A percentile compares a stretch with the other conserved stretches of the same genome.
Evolutionary conservation across 192 early-diverging fungal genomes (phyloP).

Genomic region (Coemansia sp.): DNA sequence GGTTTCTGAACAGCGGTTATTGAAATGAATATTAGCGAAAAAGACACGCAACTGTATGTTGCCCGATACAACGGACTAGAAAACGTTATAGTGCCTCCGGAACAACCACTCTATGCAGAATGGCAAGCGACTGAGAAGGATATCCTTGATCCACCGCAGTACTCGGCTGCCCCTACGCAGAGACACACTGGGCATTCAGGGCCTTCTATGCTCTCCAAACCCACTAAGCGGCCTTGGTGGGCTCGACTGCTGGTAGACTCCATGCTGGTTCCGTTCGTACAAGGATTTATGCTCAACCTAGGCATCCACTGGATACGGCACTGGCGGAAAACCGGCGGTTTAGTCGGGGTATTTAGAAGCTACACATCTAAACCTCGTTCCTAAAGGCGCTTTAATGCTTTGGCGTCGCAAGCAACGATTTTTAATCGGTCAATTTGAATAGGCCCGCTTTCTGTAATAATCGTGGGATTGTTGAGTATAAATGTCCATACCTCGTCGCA

Average conservation of each 20-base stretch:
- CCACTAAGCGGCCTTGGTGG: constrained; percentile 33
- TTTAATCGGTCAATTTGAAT: constrained; percentile 61
- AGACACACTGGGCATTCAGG: not conserved
- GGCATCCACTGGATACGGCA: constrained; percentile 38
- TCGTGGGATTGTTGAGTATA: constrained; percentile 77
- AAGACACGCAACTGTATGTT: not conserved
- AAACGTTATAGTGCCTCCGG: constrained; percentile 6
- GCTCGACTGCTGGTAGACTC: constrained; percentile 38
- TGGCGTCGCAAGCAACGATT: constrained; percentile 3
- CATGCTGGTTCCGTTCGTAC: constrained; percentile 43
- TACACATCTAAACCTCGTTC: not conserved
- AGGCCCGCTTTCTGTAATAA: constrained; percentile 79
- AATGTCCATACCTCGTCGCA: constrained; percentile 99
- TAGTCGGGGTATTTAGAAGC: constrained; percentile 28
- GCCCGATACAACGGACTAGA: not conserved
- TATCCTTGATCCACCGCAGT: no score
- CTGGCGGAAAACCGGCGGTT: constrained; percentile 40
- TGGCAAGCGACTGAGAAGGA: constrained; percentile 4
- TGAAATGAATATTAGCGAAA: not conserved
- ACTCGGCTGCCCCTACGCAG: not conserved
- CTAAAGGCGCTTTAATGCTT: not conserved
- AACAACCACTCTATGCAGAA: not conserved
- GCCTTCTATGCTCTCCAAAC: not conserved
- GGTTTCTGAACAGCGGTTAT: no score
- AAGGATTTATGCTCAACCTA: constrained; percentile 48